Evolutionary conservation across 176 grass and related monocot species (phyloP).

Genomic region (Oryza longistaminata): DNA sequence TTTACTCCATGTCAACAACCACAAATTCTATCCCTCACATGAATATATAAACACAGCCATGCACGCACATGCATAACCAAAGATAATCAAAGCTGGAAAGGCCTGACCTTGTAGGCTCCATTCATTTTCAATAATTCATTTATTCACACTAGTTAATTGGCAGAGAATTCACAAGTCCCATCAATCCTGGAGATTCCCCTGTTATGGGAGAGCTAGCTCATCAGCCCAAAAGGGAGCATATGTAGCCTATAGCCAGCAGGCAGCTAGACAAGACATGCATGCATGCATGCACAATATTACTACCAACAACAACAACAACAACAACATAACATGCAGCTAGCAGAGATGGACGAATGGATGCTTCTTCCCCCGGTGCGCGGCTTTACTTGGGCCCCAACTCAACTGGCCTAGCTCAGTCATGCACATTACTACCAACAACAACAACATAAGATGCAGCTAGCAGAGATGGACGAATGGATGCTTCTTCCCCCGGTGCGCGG

Average conservation of each 20-base stretch:
- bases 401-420: slow-evolving; percentile 11
- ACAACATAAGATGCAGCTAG: too few species aligned
- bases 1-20: too few species aligned
- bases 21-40: too few species aligned
- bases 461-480: too few species aligned
- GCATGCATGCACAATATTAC: not conserved
- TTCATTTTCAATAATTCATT: not conserved
- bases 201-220: slow-evolving; percentile 26
- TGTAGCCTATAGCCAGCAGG: not conserved
- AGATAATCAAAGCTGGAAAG: not conserved
- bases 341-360: too few species aligned
- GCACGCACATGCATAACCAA: too few species aligned
- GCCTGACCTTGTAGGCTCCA: not conserved
- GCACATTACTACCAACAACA: not conserved
- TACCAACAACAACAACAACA: too few species aligned
- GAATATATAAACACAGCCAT: too few species aligned
- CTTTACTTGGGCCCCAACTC: not conserved
- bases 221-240: too few species aligned
- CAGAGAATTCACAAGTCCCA: slow-evolving; percentile 17
- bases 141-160: not conserved
- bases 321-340: too few species aligned
- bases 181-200: slow-evolving; percentile 39
- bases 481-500: not conserved
- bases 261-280: slow-evolving; percentile 4
- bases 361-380: not conserved